phyloP scores from a whole-genome alignment of 768 basidiomycete genomes.

The Dictyophora rubrovolvata region DNA sequence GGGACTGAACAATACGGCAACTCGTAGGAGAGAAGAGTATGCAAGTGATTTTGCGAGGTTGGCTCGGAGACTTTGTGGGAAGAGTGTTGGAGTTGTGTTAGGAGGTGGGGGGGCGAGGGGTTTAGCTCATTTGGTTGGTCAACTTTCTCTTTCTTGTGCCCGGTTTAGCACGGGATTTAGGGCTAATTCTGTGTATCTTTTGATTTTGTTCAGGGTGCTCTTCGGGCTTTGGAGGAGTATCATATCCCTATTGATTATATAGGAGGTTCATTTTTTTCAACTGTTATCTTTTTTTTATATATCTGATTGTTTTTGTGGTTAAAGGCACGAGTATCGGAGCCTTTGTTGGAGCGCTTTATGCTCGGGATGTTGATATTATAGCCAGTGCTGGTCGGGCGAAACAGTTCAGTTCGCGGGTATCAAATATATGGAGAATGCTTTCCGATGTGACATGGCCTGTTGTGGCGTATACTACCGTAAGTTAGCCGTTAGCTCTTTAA shows the following conservation, averaged over 20 bases:
- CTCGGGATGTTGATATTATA: constrained; percentile 85
- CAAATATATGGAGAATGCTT: constrained; percentile 87
- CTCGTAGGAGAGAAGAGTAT: constrained; percentile 70
- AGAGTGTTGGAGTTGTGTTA: constrained; percentile 85
- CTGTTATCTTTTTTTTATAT: not conserved
- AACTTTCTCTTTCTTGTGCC: constrained; percentile 1
- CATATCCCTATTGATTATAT: constrained; percentile 92
- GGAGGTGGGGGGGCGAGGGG: constrained; percentile 97
- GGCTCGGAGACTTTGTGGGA: constrained; percentile 85
- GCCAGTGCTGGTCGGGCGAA: constrained; percentile 79
- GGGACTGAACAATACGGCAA: constrained; percentile 46
- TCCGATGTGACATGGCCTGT: constrained; percentile 91
- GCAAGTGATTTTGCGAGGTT: constrained; percentile 87
- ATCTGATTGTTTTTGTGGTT: constrained; percentile 7
- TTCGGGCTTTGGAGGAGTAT: constrained; percentile 84
- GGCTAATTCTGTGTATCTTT: constrained; percentile 10
- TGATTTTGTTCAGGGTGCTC: constrained; percentile 63
- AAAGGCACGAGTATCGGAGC: constrained; percentile 82
- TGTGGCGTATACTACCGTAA: constrained; percentile 82
- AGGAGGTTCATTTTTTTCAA: constrained; percentile 40
- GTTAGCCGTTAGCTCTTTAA: constrained; percentile 9
- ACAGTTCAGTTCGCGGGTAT: constrained; percentile 80
- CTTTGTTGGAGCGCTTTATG: constrained; percentile 90
- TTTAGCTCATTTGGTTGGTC: constrained; percentile 53
- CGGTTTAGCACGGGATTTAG: not conserved